Evolutionary conservation across 2,329 filamentous ascomycete genomes (phyloP), one percentile per base, ranked within the genome.

Genomic region (Xylaria sp.): DNA sequence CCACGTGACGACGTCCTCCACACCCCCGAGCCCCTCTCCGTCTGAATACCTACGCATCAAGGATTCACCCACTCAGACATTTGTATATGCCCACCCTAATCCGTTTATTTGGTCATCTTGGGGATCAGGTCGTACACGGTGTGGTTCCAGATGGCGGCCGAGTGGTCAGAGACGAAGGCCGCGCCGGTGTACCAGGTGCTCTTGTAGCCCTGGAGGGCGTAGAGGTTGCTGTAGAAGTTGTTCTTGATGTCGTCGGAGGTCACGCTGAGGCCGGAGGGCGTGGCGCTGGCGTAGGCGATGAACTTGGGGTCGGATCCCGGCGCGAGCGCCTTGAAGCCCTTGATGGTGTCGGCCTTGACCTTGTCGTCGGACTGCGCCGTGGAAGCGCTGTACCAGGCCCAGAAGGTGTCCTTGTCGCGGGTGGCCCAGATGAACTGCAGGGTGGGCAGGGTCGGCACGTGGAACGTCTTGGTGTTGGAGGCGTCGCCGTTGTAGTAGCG

Each of bases 131-230:
- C 24, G 11, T 26, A 26, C 5, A 6, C 11, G 24, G 24, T 26
- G 11, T 26, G 11, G 24, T 26, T 26, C 24, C 24, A 26, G 6
- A 26, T 6, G 6, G 6, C 24, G 11, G 24, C 24, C 24, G 24
- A 26, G 11, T 26, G 24, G 11, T 26, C 24, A 26, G 24, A 29
- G 13, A 43, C 41, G 39, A 39, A 56, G 17, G 54, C 54, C 6
- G 44, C 20, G 13, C 54, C 54, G 13, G 22, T 48, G 21, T 54
- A 57, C 44, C 37, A 57, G 16, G 55, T 57, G 37, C 50, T 41
- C 2, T 39, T 26, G 26, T 48, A 26, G 3, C 49, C 48, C 44
- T 59, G 56, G 2, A 59, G 49, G 11, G 40, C 39, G 26, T 47
- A 39, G 9, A 53, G 26, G 29, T 56, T 29, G 18, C 18, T 16